Evolutionary conservation across 805 yeast genomes (phyloP), one percentile per base, ranked within the genome.

Genomic region (Komagataella kurtzmanii): DNA sequence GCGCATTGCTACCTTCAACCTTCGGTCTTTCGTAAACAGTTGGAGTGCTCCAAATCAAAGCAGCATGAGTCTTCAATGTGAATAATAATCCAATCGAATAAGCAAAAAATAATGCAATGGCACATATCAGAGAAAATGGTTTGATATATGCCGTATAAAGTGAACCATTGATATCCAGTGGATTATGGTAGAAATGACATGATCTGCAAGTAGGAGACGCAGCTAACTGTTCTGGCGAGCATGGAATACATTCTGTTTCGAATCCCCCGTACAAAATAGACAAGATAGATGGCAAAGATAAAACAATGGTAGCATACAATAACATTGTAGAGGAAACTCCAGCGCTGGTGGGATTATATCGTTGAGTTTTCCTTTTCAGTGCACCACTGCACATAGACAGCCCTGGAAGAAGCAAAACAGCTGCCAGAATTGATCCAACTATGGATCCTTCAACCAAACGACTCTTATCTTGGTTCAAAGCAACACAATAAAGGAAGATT

Each of bases 371-470:
- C 52, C 97, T 71, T 54, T 81, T 85, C 44, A 90, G 67, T 0
- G 99, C 98, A 55, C 99, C 99, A 17, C 96, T 95, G 66, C 97
- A 88, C 99, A 93, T 93, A 1, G 97, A 88, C 45, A 89, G 70
- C 0, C 99, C 99, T 0, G 99, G 99, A 56, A 93, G 70, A 45
- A 93, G 72, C 48, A 93, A 67, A 1, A 93, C 96, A 53, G 95
- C 99, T 44, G 95, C 98, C 44, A 93, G 65, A 54, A 93, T 83
- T 1, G 96, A 86, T 0, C 99, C 99, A 59, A 93, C 84, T 76
- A 93, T 81, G 8, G 96, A 85, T 19, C 99, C 99, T 68, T 93
- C 99, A 3, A 93, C 99, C 21, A 93, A 73, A 51, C 80, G 77
- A 1, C 96, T 96, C 63, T 93, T 91, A 2, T 81, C 77, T 62